Percentiles rank a stretch among this genome's conserved stretches.
These are phyloP conservation scores for Meira miltonrushii DNA, from an alignment of 1,284 basidiomycete genomes.

Conservation along the genomic window DNA sequence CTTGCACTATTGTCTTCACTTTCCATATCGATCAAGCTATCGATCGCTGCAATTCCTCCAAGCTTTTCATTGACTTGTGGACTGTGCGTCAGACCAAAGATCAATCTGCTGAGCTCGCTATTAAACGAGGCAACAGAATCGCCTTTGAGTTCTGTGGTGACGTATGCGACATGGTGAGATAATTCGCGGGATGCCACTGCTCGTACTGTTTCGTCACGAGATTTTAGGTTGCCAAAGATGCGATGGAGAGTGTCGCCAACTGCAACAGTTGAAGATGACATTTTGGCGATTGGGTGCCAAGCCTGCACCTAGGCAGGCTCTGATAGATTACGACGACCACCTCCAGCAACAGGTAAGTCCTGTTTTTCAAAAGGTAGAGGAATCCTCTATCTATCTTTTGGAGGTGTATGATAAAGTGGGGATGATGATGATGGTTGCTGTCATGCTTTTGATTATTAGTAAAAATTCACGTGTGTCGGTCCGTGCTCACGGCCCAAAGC, in stretches of 20 bases:
- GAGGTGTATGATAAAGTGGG: no score
- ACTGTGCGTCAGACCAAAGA: conserved; percentile 78
- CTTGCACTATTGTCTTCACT: conserved; percentile 57
- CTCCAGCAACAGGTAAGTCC: background rate
- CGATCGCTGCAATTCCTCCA: conserved; percentile 76
- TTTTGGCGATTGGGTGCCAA: no score
- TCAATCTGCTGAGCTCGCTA: conserved; percentile 63
- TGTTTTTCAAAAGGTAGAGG: no score
- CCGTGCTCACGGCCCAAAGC: no score
- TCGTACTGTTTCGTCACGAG: conserved; percentile 1
- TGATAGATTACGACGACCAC: background rate
- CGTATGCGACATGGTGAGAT: conserved; percentile 24
- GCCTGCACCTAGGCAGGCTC: no score
- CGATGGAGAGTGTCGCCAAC: conserved; percentile 5
- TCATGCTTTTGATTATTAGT: no score
- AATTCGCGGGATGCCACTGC: background rate
- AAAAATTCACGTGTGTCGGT: no score
- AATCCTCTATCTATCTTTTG: no score
- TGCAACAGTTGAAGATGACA: no score
- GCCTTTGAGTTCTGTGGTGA: conserved; percentile 43
- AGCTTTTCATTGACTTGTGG: conserved; percentile 69
- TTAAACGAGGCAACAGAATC: conserved; percentile 43
- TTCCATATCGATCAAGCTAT: conserved; percentile 54
- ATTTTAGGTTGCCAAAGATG: conserved; percentile 13
- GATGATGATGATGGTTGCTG: no score